Percentiles rank a stretch among this genome's conserved stretches.
These are phyloP conservation scores for Tricholoma bakamatsutake DNA, from an alignment of 768 basidiomycete species.

Conservation along the genomic window DNA sequence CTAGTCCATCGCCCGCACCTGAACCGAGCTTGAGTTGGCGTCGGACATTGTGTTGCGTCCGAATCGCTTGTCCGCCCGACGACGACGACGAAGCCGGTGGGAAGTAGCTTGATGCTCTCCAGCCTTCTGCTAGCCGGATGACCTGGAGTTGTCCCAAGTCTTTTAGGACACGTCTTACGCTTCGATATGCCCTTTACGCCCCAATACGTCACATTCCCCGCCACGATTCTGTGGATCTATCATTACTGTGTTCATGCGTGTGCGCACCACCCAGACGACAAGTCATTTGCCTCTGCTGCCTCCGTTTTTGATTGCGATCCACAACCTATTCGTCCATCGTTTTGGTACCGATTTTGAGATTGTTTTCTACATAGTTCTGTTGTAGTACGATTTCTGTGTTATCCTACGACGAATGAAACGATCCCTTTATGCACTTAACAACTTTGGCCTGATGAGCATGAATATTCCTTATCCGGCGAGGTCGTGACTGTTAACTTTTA, in stretches of 20 bases:
- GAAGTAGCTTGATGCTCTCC: constrained; percentile 27
- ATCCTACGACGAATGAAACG: constrained; percentile 37
- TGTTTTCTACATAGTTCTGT: constrained; percentile 31
- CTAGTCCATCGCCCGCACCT: constrained; percentile 29
- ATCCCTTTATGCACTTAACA: constrained; percentile 3
- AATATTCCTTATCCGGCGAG: background rate
- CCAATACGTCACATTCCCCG: constrained; percentile 12
- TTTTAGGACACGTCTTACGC: constrained; percentile 13
- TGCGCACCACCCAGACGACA: constrained; percentile 7
- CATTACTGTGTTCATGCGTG: constrained; percentile 10
- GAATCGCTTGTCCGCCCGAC: constrained; percentile 8
- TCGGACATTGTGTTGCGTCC: constrained; percentile 5
- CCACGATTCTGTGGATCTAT: constrained; percentile 15
- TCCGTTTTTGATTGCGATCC: constrained; percentile 6
- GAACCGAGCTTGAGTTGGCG: constrained; percentile 15
- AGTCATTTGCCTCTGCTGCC: constrained; percentile 8
- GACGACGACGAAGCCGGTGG: constrained; percentile 12
- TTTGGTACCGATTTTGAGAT: constrained; percentile 23
- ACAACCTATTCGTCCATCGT: constrained; percentile 9
- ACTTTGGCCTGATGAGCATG: background rate
- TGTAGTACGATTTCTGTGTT: constrained; percentile 41
- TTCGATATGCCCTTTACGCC: constrained; percentile 22
- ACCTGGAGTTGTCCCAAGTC: constrained; percentile 9
- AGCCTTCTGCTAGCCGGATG: constrained; percentile 18
- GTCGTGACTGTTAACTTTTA: constrained; percentile 1